Percentiles rank a stretch among this genome's conserved stretches.
Evolutionary conservation across 2,329 filamentous ascomycete species (phyloP).

Genomic region (Aureobasidium zeae): DNA sequence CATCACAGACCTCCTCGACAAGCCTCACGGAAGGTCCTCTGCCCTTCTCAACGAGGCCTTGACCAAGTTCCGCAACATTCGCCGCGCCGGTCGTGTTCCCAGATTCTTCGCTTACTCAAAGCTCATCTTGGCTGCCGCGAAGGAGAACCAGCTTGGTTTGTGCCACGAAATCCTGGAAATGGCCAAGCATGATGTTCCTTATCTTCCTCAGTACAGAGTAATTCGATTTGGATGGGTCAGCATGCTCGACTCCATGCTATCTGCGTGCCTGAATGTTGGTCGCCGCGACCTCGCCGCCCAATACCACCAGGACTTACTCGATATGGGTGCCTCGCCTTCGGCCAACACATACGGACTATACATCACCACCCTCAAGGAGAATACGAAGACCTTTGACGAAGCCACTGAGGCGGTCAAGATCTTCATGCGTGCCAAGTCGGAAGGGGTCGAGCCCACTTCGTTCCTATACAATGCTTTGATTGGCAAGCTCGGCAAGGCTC

Average conservation of each 20-base stretch:
- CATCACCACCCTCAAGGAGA: conserved; percentile 98
- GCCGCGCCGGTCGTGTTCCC: conserved; percentile 80
- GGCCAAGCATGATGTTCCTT: conserved; percentile 80
- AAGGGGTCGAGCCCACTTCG: conserved; percentile 90
- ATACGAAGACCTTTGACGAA: conserved; percentile 94
- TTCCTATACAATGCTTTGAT: conserved; percentile 98
- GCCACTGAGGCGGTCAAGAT: conserved; percentile 95
- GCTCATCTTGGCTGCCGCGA: conserved; percentile 84
- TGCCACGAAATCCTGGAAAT: conserved; percentile 82
- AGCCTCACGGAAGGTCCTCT: conserved; percentile 61
- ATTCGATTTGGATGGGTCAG: conserved; percentile 94
- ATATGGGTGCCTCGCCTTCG: conserved; percentile 83
- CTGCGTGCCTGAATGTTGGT: conserved; percentile 75
- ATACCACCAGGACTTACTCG: conserved; percentile 83
- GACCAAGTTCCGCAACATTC: conserved; percentile 81
- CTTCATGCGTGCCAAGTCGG: conserved; percentile 84
- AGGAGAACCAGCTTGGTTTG: conserved; percentile 69
- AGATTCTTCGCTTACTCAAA: conserved; percentile 96
- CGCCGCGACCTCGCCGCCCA: conserved; percentile 72
- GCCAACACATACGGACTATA: conserved; percentile 98
- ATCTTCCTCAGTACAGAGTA: conserved; percentile 71
- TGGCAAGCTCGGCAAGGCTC: conserved; percentile 94
- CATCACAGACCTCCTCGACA: conserved; percentile 85
- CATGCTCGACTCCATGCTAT: conserved; percentile 93
- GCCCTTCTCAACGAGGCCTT: conserved; percentile 67